A percentile compares a stretch with the other conserved stretches of the same genome.
Conservation (phyloP, 2,329 filamentous ascomycete genomes). For the Ophidiomyces ophidiicola region DNA sequence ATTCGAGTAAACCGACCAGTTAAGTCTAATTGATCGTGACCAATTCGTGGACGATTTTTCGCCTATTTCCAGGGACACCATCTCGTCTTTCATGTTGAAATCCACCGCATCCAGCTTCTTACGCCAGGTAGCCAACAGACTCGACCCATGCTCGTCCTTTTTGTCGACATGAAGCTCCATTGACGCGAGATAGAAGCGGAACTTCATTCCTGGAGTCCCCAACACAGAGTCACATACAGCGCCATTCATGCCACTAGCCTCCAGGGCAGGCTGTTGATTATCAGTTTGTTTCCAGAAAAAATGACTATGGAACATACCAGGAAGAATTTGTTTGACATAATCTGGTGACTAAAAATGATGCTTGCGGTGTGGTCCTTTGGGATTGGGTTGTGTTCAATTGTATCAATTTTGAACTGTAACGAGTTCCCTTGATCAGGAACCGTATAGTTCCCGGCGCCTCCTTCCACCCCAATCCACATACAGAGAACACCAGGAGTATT, state of each 20-base stretch:
- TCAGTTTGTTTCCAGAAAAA: too few species aligned
- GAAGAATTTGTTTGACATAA: constrained; percentile 2
- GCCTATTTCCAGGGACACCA: not conserved
- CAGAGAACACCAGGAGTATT: not conserved
- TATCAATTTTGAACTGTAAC: not conserved
- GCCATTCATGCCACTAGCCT: not conserved
- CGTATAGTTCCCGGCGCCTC: not conserved
- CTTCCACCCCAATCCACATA: constrained; percentile 1
- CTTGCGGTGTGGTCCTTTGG: not conserved
- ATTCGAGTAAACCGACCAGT: not conserved
- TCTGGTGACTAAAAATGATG: not conserved
- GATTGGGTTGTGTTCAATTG: not conserved
- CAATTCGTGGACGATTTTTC: not conserved
- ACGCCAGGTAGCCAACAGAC: not conserved
- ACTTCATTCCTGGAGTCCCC: not conserved
- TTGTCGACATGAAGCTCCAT: not conserved
- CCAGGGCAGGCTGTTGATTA: not conserved
- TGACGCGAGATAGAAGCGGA: not conserved
- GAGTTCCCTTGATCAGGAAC: not conserved
- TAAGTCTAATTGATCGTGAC: not conserved
- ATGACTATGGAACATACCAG: not conserved
- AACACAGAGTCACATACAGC: not conserved
- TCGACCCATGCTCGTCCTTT: too few species aligned
- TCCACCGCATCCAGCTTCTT: not conserved
- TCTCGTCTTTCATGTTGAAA: too few species aligned